phyloP scores from a whole-genome alignment of 306 rosid species.

The Medicago lupulina region DNA sequence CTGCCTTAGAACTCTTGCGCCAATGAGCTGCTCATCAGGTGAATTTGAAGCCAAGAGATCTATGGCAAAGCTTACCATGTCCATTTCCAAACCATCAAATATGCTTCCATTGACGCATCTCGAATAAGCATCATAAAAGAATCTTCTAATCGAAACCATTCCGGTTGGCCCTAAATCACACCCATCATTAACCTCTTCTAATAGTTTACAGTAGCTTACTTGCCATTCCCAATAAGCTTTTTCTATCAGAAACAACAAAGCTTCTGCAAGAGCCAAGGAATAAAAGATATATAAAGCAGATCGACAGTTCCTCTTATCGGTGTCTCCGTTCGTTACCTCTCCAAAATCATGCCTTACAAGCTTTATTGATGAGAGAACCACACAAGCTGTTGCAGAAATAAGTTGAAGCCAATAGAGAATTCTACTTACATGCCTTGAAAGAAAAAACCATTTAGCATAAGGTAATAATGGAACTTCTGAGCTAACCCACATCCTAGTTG shows the following conservation, averaged over 20 bases:
- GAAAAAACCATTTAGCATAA: slow-evolving; percentile 69
- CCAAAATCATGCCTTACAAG: slow-evolving; percentile 71
- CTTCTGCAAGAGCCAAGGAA: slow-evolving; percentile 83
- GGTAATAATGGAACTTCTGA: slow-evolving; percentile 86
- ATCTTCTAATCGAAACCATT: slow-evolving; percentile 65
- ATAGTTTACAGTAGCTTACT: slow-evolving; percentile 58
- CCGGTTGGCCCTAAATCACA: slow-evolving; percentile 76
- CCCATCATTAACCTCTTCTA: slow-evolving; percentile 75
- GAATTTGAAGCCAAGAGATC: slow-evolving; percentile 78
- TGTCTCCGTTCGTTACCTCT: slow-evolving; percentile 68
- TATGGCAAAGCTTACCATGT: slow-evolving; percentile 78
- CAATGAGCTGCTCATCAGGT: slow-evolving; percentile 87
- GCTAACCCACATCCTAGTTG: slow-evolving; percentile 67
- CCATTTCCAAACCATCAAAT: slow-evolving; percentile 95
- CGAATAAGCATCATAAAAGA: slow-evolving; percentile 94
- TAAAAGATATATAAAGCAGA: slow-evolving; percentile 77
- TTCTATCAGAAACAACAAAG: slow-evolving; percentile 76
- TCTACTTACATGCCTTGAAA: slow-evolving; percentile 70
- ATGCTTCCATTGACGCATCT: slow-evolving; percentile 83
- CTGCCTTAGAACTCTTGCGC: slow-evolving; percentile 71
- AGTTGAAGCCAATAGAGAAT: slow-evolving; percentile 92
- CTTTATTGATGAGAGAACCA: slow-evolving; percentile 70
- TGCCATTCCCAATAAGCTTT: slow-evolving; percentile 86
- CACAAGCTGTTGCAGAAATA: slow-evolving; percentile 79
- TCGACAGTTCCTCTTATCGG: slow-evolving; percentile 67